Percentiles rank a stretch among this genome's conserved stretches.
Conservation (phyloP, 345 rosid genomes). For the Lumnitzera littorea region DNA sequence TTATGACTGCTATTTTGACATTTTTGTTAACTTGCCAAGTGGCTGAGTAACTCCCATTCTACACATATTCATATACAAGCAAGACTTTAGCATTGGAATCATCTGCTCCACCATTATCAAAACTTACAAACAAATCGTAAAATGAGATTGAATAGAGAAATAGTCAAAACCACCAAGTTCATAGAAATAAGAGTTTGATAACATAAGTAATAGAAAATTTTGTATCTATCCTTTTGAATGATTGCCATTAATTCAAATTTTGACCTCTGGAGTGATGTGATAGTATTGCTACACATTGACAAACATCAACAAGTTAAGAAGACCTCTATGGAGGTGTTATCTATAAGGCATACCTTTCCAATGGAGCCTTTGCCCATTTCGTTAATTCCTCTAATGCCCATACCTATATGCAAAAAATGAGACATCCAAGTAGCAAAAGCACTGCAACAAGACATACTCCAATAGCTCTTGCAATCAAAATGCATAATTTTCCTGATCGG, state of each 20-base stretch:
- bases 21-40: slow-evolving; percentile 58
- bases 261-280: no score
- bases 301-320: no score
- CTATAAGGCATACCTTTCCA: slow-evolving; percentile 56
- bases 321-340: not conserved
- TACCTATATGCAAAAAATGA: slow-evolving; percentile 35
- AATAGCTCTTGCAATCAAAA: slow-evolving; percentile 32
- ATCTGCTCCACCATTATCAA: slow-evolving; percentile 33
- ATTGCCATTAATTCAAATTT: no score
- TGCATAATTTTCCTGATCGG: slow-evolving; percentile 34
- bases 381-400: slow-evolving; percentile 66
- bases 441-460: slow-evolving; percentile 51
- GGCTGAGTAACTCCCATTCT: slow-evolving; percentile 60
- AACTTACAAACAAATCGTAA: no score
- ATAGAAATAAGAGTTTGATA: no score
- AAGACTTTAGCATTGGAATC: slow-evolving; percentile 45
- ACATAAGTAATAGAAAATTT: no score
- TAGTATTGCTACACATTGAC: no score
- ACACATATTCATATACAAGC: slow-evolving; percentile 69
- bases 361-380: slow-evolving; percentile 69
- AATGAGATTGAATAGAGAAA: no score
- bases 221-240: no score
- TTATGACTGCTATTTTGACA: not conserved
- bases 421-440: slow-evolving; percentile 35
- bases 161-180: no score